Evolutionary conservation across 2,329 filamentous ascomycete genomes (phyloP).

Genomic region (Apiospora arundinis): DNA sequence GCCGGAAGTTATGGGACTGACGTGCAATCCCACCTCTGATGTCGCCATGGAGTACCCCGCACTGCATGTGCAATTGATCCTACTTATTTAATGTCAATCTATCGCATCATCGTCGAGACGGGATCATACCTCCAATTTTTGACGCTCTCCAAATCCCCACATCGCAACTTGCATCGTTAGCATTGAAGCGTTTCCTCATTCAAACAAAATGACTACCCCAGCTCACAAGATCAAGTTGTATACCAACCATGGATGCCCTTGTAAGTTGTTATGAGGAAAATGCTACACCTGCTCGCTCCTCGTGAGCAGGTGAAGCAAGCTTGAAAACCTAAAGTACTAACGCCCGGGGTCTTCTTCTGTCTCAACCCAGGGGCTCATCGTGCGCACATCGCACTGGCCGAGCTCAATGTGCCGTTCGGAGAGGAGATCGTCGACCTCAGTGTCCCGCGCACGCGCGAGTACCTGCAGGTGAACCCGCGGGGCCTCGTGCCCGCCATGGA

Average conservation of each 20-base stretch:
- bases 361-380: slow-evolving; percentile 25
- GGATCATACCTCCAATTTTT: not conserved
- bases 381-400: slow-evolving; percentile 25
- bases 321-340: not conserved
- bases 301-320: not conserved
- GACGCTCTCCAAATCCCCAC: not conserved
- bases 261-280: not conserved
- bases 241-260: slow-evolving; percentile 26
- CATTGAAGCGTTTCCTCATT: not conserved
- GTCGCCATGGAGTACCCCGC: slow-evolving; percentile 14
- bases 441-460: slow-evolving; percentile 22
- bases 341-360: not conserved
- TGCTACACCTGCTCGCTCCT: not conserved
- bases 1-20: slow-evolving; percentile 13
- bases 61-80: not conserved
- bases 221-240: slow-evolving; percentile 27
- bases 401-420: slow-evolving; percentile 25
- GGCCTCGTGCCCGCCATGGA: slow-evolving; percentile 25
- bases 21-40: not conserved
- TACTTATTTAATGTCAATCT: not conserved
- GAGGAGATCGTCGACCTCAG: slow-evolving; percentile 25
- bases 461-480: slow-evolving; percentile 26
- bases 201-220: not conserved
- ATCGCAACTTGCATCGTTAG: not conserved
- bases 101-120: not conserved